phyloP scores from a whole-genome alignment of 495 filamentous ascomycete species.

The Lentithecium fluviatile region DNA sequence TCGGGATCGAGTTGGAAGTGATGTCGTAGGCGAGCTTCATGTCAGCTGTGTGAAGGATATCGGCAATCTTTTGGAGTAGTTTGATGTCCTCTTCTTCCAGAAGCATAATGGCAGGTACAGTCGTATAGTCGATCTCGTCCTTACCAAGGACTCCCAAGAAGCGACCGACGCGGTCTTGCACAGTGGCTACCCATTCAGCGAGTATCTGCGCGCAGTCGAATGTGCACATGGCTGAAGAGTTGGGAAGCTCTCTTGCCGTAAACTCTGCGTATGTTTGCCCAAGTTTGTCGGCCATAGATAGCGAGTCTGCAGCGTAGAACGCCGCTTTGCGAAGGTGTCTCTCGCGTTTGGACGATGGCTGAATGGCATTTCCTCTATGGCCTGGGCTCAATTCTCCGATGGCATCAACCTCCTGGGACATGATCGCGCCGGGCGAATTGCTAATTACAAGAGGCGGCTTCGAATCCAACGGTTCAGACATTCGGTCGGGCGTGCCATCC shows the following conservation, averaged over 20 bases:
- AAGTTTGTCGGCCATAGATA: conserved; percentile 84
- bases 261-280: conserved; percentile 85
- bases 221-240: conserved; percentile 88
- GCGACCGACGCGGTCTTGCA: conserved; percentile 89
- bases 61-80: conserved; percentile 78
- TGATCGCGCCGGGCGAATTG: conserved; percentile 19
- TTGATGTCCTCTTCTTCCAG: conserved; percentile 91
- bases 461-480: conserved; percentile 54
- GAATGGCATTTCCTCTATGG: conserved; percentile 46
- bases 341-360: conserved; percentile 64
- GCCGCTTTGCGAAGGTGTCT: conserved; percentile 89
- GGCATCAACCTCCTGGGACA: conserved; percentile 37
- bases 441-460: conserved; percentile 50
- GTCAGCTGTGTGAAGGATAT: conserved; percentile 76
- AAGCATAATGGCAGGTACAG: conserved; percentile 81
- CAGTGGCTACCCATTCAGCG: conserved; percentile 92
- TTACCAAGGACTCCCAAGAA: conserved; percentile 84
- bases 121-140: conserved; percentile 71
- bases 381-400: conserved; percentile 51
- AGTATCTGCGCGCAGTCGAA: conserved; percentile 97
- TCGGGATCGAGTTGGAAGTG: conserved; percentile 51
- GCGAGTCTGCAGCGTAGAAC: conserved; percentile 89
- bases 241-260: conserved; percentile 82
- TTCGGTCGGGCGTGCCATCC: conserved; percentile 59
- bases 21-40: conserved; percentile 62